Evolutionary conservation across 2,329 filamentous ascomycete genomes (phyloP).

Genomic region (Fusarium napiforme): DNA sequence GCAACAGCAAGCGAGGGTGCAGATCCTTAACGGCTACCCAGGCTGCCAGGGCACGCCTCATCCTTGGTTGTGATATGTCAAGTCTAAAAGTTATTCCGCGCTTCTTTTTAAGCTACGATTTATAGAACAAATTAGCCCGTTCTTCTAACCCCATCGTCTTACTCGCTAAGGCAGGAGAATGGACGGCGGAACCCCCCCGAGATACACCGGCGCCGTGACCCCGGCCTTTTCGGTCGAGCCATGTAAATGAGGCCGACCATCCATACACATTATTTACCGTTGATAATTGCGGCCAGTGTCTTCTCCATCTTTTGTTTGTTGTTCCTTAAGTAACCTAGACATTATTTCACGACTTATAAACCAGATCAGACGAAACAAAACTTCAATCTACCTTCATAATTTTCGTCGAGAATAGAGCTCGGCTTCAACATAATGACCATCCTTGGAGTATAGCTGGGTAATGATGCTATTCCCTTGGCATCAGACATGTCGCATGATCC

Average conservation of each 20-base stretch:
- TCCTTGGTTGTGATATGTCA: slow-evolving; percentile 8
- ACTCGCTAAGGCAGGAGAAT: slow-evolving; percentile 20
- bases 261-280: neutral
- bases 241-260: slow-evolving; percentile 35
- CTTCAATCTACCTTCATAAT: neutral
- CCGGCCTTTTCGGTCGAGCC: slow-evolving; percentile 21
- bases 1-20: slow-evolving; percentile 11
- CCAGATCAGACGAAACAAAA: slow-evolving; percentile 3
- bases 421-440: neutral
- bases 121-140: slow-evolving; percentile 27
- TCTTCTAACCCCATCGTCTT: slow-evolving; percentile 15
- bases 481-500: neutral
- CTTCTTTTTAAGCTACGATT: slow-evolving; percentile 26
- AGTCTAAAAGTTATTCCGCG: slow-evolving; percentile 11
- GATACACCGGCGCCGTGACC: slow-evolving; percentile 20
- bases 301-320: slow-evolving; percentile 36
- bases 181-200: slow-evolving; percentile 29
- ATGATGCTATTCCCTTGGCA: neutral
- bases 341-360: slow-evolving; percentile 30
- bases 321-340: slow-evolving; percentile 7
- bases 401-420: neutral
- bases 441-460: neutral
- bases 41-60: slow-evolving; percentile 1
- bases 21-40: slow-evolving; percentile 24
- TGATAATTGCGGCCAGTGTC: neutral